Evolutionary conservation across 2,329 filamentous ascomycete species (phyloP).

Genomic region (Aspergillus clavatus): DNA sequence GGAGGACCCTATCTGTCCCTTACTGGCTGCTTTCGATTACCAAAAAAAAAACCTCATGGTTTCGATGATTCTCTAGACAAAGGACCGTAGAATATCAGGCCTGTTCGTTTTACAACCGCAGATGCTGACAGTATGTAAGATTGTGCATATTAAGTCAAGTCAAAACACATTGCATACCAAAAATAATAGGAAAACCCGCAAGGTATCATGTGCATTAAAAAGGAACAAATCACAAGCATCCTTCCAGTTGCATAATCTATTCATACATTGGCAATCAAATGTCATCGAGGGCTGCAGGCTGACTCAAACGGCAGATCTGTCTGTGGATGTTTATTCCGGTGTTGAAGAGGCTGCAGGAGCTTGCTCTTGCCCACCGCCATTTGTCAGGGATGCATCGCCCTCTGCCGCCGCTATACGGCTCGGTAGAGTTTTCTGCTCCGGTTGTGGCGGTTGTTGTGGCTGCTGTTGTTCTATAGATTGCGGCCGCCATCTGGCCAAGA

Average conservation of each 20-base stretch:
- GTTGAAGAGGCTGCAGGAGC: not conserved
- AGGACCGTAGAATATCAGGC: no score
- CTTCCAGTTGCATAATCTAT: not conserved
- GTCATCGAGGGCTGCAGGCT: not conserved
- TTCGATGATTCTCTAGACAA: no score
- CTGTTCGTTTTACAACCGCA: no score
- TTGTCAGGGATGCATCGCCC: not conserved
- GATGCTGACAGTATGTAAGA: no score
- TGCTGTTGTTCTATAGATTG: slow-evolving; percentile 30
- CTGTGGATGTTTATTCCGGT: not conserved
- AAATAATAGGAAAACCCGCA: not conserved
- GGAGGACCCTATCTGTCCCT: no score
- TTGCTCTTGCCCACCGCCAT: not conserved
- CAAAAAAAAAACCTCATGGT: no score
- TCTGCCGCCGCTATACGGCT: not conserved
- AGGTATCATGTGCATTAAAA: not conserved
- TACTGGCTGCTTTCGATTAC: no score
- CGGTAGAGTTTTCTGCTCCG: not conserved
- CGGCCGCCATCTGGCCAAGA: slow-evolving; percentile 54
- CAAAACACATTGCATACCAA: not conserved
- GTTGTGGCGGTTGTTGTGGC: slow-evolving; percentile 12
- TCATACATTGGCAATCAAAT: not conserved
- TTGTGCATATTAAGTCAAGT: no score
- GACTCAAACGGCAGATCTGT: not conserved
- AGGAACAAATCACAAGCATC: not conserved